phyloP scores from a whole-genome alignment of 768 basidiomycete genomes.

The Stropharia rugosoannulata region DNA sequence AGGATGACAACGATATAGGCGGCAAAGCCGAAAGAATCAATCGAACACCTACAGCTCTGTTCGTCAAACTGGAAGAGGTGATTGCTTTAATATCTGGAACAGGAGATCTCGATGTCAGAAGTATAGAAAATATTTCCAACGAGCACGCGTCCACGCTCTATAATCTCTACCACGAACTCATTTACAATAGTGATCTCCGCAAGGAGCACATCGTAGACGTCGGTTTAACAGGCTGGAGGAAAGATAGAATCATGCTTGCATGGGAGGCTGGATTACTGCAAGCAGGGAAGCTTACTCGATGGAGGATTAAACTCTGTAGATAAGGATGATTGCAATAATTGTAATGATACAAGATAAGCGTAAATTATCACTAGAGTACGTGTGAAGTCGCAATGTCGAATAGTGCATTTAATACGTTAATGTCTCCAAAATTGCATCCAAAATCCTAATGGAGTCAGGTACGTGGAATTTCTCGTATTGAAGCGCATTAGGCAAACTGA shows the following conservation, averaged over 20 bases:
- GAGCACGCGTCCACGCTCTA: conserved; percentile 27
- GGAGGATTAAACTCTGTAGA: conserved; percentile 38
- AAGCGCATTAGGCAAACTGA: conserved; percentile 78
- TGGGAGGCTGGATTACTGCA: conserved; percentile 55
- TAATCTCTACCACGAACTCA: conserved; percentile 22
- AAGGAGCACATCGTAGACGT: conserved; percentile 26
- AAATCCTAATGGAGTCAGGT: conserved; percentile 80
- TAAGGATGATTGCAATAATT: background rate
- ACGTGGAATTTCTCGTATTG: conserved; percentile 92
- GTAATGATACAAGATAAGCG: background rate
- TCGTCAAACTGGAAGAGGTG: conserved; percentile 35
- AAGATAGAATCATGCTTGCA: conserved; percentile 41
- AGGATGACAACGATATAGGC: background rate
- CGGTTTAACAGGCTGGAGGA: conserved; percentile 40
- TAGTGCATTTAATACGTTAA: conserved; percentile 53
- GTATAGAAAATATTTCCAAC: conserved; percentile 39
- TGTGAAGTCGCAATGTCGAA: background rate
- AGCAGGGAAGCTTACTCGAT: conserved; percentile 43
- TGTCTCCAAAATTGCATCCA: conserved; percentile 85
- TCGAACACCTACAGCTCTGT: conserved; percentile 37
- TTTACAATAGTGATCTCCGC: conserved; percentile 25
- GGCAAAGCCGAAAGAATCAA: conserved; percentile 1
- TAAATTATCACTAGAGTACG: background rate
- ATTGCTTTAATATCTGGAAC: conserved; percentile 31
- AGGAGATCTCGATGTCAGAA: conserved; percentile 23